Conservation (phyloP, 371 early-diverging fungal species). For the Rhizomucor pusillus region DNA sequence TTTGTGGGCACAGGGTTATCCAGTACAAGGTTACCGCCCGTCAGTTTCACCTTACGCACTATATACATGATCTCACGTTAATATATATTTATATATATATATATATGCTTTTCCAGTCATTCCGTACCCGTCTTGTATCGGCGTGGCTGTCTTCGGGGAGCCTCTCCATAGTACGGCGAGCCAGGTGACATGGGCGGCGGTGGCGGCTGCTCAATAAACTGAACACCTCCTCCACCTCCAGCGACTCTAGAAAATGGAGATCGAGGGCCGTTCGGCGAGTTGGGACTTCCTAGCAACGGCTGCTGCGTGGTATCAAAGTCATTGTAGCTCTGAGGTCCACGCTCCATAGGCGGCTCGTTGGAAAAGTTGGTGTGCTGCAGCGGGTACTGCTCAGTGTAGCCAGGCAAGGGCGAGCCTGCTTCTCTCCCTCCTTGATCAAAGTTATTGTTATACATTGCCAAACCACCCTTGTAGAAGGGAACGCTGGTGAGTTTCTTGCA, state of each 20-base stretch:
- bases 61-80: conserved; percentile 5
- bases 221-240: conserved; percentile 18
- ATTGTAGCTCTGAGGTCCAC: conserved; percentile 6
- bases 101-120: background rate
- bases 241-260: conserved; percentile 14
- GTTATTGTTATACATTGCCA: conserved; percentile 10
- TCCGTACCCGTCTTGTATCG: conserved; percentile 59
- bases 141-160: conserved; percentile 54
- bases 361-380: conserved; percentile 18
- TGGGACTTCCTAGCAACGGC: conserved; percentile 19
- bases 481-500: too few species aligned
- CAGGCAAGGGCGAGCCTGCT: conserved; percentile 14
- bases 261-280: conserved; percentile 5
- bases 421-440: conserved; percentile 5
- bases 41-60: conserved; percentile 62
- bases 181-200: conserved; percentile 15
- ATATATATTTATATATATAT: background rate
- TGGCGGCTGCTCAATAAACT: conserved; percentile 8
- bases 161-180: conserved; percentile 50
- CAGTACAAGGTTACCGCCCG: conserved; percentile 73
- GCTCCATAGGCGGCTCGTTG: conserved; percentile 13
- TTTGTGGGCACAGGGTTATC: conserved; percentile 75
- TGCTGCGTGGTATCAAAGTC: conserved; percentile 12
- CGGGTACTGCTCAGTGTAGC: conserved; percentile 20
- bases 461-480: background rate